phyloP scores from a whole-genome alignment of 2,329 filamentous ascomycete species.

The Aureobasidium uvarum region DNA sequence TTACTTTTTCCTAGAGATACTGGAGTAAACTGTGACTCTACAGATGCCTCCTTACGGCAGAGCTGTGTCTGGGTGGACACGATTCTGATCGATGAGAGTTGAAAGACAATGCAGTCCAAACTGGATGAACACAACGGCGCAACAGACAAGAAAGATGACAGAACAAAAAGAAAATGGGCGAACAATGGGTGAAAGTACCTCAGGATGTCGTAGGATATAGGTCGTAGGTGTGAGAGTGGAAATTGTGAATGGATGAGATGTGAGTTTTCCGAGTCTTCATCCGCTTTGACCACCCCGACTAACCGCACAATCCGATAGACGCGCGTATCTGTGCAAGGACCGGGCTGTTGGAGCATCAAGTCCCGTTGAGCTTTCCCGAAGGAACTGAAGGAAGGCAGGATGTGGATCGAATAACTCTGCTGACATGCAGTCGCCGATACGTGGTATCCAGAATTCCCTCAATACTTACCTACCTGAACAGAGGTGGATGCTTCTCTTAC shows the following conservation, averaged over 20 bases:
- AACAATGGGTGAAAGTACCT: neutral
- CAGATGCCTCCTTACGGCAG: neutral
- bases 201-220: neutral
- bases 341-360: neutral
- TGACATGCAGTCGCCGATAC: neutral
- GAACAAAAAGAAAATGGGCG: neutral
- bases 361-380: neutral
- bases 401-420: neutral
- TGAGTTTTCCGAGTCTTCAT: slow-evolving; percentile 1
- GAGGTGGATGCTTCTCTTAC: neutral
- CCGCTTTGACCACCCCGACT: slow-evolving; percentile 8
- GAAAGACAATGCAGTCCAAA: neutral
- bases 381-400: neutral
- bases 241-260: neutral
- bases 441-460: neutral
- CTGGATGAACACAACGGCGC: neutral
- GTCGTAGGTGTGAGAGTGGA: neutral
- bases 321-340: neutral
- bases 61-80: neutral
- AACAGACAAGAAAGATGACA: neutral
- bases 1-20: neutral
- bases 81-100: neutral
- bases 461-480: neutral
- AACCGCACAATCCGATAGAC: neutral
- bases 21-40: neutral